A percentile compares a stretch with the other conserved stretches of the same genome.
Evolutionary conservation across 805 yeast genomes (phyloP).

Genomic region (Cyberlindnera maritima): DNA sequence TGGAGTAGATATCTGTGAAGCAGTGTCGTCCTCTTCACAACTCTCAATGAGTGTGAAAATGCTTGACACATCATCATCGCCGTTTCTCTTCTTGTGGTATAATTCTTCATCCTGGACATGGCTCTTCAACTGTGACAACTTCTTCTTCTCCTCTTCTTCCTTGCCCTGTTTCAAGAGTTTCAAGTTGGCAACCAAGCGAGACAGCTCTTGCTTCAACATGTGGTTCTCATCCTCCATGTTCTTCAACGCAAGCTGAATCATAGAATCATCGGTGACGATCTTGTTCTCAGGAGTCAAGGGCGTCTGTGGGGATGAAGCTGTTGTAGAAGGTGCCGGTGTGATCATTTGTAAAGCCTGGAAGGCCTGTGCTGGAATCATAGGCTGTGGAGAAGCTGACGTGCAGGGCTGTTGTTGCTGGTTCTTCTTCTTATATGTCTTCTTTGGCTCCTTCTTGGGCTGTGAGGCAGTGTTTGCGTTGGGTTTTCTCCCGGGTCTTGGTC

Average conservation of each 20-base stretch:
- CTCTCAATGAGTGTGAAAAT: conserved; percentile 13
- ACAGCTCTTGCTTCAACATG: conserved; percentile 40
- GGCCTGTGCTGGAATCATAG: neutral
- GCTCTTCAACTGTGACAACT: neutral
- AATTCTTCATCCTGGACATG: conserved; percentile 12
- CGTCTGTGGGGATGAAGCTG: conserved; percentile 11
- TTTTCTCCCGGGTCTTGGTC: conserved; percentile 72
- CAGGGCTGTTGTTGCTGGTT: conserved; percentile 6
- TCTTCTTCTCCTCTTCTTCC: neutral
- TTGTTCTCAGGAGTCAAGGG: conserved; percentile 25
- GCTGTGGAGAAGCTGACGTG: conserved; percentile 9
- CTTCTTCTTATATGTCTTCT: conserved; percentile 19
- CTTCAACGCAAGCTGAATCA: conserved; percentile 37
- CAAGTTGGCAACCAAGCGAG: conserved; percentile 42
- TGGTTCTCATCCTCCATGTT: conserved; percentile 45
- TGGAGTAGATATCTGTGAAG: conserved; percentile 27
- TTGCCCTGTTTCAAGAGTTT: conserved; percentile 28
- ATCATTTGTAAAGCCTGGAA: conserved; percentile 12
- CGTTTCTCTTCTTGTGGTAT: conserved; percentile 23
- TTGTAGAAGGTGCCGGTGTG: conserved; percentile 10
- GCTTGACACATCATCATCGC: conserved; percentile 18
- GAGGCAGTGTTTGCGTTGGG: conserved; percentile 64
- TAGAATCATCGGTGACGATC: neutral
- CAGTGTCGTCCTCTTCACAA: conserved; percentile 25
- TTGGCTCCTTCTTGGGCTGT: conserved; percentile 50